Evolutionary conservation across 2,329 filamentous ascomycete genomes (phyloP).

Genomic region (Neoascochyta sp.): DNA sequence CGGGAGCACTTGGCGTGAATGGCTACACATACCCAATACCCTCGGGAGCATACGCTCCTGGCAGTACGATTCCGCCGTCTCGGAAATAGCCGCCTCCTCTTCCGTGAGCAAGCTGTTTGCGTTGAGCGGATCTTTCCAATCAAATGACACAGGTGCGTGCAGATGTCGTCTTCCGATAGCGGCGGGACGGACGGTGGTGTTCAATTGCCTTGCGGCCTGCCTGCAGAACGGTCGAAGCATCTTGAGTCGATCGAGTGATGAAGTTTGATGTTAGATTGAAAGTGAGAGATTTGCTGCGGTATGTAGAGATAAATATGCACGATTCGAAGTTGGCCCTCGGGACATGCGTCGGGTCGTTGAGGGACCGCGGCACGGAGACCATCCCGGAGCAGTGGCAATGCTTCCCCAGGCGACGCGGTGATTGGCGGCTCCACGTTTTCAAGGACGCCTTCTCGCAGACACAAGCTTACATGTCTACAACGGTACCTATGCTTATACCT

Average conservation of each 20-base stretch:
- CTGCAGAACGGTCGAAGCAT: constrained; percentile 47
- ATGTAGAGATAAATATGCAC: constrained; percentile 5
- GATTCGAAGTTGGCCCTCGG: constrained; percentile 18
- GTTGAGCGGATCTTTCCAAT: constrained; percentile 88
- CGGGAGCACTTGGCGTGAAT: constrained; percentile 1
- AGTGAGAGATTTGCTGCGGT: constrained; percentile 2
- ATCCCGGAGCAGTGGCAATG: constrained; percentile 18
- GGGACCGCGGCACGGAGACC: constrained; percentile 24
- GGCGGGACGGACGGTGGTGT: constrained; percentile 22
- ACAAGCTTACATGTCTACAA: too few species aligned
- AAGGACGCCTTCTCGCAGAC: too few species aligned
- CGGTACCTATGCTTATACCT: too few species aligned
- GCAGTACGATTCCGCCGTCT: constrained; percentile 90
- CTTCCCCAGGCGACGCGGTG: too few species aligned
- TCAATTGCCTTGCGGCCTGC: constrained; percentile 42
- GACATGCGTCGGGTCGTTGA: constrained; percentile 13
- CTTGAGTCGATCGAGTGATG: constrained; percentile 4
- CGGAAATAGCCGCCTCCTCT: constrained; percentile 83
- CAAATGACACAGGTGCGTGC: constrained; percentile 56
- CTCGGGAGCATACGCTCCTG: constrained; percentile 83
- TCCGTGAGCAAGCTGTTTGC: constrained; percentile 75
- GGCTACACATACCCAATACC: constrained; percentile 65
- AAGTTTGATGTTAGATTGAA: constrained; percentile 1
- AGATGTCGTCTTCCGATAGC: constrained; percentile 39
- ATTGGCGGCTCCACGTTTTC: too few species aligned